These are phyloP conservation scores for Capronia coronata DNA, from an alignment of 2,329 filamentous ascomycete species.

Conservation along the genomic window DNA sequence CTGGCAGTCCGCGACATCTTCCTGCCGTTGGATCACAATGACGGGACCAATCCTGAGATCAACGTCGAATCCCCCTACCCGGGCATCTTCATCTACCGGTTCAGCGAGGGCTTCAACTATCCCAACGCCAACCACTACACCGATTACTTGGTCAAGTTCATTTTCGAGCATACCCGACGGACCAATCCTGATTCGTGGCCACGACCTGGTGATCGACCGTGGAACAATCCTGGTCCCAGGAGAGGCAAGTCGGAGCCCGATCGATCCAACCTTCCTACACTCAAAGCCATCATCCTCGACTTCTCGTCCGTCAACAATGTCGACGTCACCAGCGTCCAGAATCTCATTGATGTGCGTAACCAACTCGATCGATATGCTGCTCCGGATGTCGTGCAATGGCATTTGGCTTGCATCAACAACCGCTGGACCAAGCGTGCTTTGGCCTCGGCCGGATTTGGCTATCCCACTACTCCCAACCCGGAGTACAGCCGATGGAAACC, in stretches of 20 bases:
- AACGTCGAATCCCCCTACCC: slow-evolving; percentile 76
- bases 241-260: slow-evolving; percentile 48
- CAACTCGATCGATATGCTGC: slow-evolving; percentile 80
- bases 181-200: slow-evolving; percentile 64
- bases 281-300: slow-evolving; percentile 88
- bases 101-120: slow-evolving; percentile 92
- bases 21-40: slow-evolving; percentile 76
- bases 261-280: slow-evolving; percentile 53
- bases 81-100: slow-evolving; percentile 92
- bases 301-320: slow-evolving; percentile 91
- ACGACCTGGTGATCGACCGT: slow-evolving; percentile 71
- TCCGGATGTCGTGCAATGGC: slow-evolving; percentile 84
- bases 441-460: slow-evolving; percentile 80
- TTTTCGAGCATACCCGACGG: slow-evolving; percentile 66
- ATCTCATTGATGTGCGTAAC: slow-evolving; percentile 88
- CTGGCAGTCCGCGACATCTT: slow-evolving; percentile 62
- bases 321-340: slow-evolving; percentile 86
- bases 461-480: slow-evolving; percentile 53
- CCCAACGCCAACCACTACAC: slow-evolving; percentile 86
- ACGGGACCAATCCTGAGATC: slow-evolving; percentile 82
- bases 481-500: slow-evolving; percentile 73
- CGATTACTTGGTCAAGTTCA: slow-evolving; percentile 64
- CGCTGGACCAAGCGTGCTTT: slow-evolving; percentile 91
- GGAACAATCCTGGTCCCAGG: slow-evolving; percentile 84
- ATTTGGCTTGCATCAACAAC: slow-evolving; percentile 89